phyloP scores from a whole-genome alignment of 2,329 filamentous ascomycete genomes.

The Nothophoma quercina region DNA sequence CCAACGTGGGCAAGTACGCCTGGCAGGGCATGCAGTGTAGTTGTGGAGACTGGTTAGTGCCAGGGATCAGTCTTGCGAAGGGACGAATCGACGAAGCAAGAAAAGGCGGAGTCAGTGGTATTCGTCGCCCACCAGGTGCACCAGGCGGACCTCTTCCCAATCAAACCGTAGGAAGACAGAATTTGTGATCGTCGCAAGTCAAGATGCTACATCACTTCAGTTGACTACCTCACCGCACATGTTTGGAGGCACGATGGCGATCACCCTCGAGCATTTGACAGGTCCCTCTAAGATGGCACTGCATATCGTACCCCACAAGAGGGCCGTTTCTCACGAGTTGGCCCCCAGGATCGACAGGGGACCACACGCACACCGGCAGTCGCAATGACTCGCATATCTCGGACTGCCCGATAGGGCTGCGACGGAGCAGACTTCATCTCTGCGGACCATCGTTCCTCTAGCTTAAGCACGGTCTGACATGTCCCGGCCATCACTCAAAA shows the following conservation, averaged over 20 bases:
- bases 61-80: constrained; percentile 85
- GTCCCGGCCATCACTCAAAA: neutral
- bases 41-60: constrained; percentile 89
- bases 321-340: neutral
- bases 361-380: neutral
- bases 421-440: neutral
- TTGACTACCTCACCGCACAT: neutral
- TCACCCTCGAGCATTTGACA: neutral
- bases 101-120: constrained; percentile 36
- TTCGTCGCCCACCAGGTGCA: constrained; percentile 46
- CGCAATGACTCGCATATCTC: constrained; percentile 2
- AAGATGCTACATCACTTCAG: neutral
- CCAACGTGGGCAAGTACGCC: constrained; percentile 89
- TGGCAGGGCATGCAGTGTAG: constrained; percentile 96
- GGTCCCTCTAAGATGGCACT: neutral
- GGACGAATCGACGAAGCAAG: constrained; percentile 78
- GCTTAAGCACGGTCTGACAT: neutral
- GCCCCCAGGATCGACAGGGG: neutral
- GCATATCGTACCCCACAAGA: neutral
- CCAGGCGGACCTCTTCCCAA: constrained; percentile 5
- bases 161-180: constrained; percentile 6
- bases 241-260: neutral
- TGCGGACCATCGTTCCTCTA: neutral
- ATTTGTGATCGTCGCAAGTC: constrained; percentile 4
- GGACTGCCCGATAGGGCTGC: constrained; percentile 5